Conservation (phyloP, 176 grass and related monocot species). For the Musa schizocarpa region DNA sequence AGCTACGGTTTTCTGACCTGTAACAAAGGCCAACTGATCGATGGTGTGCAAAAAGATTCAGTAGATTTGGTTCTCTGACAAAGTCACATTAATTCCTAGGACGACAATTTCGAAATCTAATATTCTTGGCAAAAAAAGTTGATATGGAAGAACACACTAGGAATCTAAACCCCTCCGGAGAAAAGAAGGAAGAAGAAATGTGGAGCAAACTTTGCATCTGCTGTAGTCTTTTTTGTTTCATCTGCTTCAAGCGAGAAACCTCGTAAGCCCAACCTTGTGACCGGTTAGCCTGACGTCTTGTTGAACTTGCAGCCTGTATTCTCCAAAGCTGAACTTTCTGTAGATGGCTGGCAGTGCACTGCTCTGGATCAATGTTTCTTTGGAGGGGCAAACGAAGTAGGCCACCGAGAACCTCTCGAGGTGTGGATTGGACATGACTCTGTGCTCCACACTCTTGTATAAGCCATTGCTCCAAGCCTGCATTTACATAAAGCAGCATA, state of each 20-base stretch:
- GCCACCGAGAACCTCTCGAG: conserved; percentile 69
- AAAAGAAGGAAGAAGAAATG: no score
- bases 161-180: no score
- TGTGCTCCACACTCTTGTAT: conserved; percentile 93
- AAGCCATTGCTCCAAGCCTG: conserved; percentile 93
- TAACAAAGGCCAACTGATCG: no score
- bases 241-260: conserved; percentile 31
- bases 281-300: conserved; percentile 56
- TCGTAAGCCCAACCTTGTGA: conserved; percentile 59
- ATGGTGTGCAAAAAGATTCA: no score
- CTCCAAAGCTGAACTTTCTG: conserved; percentile 73
- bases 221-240: no score
- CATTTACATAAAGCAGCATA: not conserved
- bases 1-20: no score
- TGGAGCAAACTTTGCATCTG: no score
- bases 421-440: conserved; percentile 40
- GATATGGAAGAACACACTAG: no score
- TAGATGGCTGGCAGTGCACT: conserved; percentile 39
- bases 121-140: no score
- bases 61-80: no score
- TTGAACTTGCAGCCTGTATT: conserved; percentile 59
- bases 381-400: conserved; percentile 79
- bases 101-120: no score
- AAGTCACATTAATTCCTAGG: no score
- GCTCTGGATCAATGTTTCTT: conserved; percentile 55